Conservation (phyloP, 2,329 filamentous ascomycete genomes). For the Venturia pyrina region DNA sequence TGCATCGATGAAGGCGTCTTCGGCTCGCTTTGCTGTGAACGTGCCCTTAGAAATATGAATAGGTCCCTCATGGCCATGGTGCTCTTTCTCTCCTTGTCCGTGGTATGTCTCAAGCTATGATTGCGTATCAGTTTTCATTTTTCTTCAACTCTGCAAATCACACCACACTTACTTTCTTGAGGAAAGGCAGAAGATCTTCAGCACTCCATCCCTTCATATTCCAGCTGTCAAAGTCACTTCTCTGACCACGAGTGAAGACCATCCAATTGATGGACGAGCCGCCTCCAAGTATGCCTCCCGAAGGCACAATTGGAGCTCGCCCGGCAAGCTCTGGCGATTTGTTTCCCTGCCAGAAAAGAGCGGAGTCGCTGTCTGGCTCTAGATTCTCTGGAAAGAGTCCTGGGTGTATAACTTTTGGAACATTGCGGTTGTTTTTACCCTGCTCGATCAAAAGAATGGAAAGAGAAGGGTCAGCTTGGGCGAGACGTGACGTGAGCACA, state of each 20-base stretch:
- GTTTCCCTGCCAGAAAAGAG: constrained; percentile 43
- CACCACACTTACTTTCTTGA: constrained; percentile 36
- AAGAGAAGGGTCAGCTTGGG: constrained; percentile 39
- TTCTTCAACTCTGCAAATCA: background rate
- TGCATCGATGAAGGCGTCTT: constrained; percentile 42
- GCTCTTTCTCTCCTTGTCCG: constrained; percentile 31
- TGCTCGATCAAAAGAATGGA: constrained; percentile 45
- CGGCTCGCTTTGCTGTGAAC: constrained; percentile 29
- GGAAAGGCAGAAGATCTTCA: constrained; percentile 42
- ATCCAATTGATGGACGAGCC: constrained; percentile 36
- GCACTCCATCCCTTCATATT: constrained; percentile 41
- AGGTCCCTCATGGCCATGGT: constrained; percentile 46
- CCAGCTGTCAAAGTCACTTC: constrained; percentile 43
- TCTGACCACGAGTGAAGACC: constrained; percentile 36
- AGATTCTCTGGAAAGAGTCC: constrained; percentile 41
- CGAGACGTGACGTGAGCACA: constrained; percentile 40
- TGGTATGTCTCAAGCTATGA: constrained; percentile 46
- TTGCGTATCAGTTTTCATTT: background rate
- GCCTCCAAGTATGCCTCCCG: constrained; percentile 41
- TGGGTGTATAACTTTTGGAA: constrained; percentile 41
- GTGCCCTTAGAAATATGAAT: constrained; percentile 45
- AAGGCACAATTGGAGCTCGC: constrained; percentile 36
- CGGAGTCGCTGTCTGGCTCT: constrained; percentile 38
- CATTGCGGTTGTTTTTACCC: constrained; percentile 43
- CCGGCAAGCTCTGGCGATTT: constrained; percentile 36